These are phyloP conservation scores for Exophiala oligosperma DNA, from an alignment of 2,329 filamentous ascomycete genomes.

Conservation along the genomic window DNA sequence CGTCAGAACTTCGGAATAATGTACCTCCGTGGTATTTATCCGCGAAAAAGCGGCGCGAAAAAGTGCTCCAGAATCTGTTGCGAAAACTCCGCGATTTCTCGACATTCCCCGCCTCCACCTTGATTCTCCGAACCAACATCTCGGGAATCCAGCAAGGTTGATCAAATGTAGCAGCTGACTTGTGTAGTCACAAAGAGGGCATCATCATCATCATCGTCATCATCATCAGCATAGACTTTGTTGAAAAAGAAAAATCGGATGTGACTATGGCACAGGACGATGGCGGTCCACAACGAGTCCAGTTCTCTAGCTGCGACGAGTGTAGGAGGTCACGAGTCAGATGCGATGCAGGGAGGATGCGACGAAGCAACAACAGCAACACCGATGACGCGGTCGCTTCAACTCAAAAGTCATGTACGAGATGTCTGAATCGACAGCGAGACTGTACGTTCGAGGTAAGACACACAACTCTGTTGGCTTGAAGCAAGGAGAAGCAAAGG, in stretches of 20 bases:
- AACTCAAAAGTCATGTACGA: conserved; percentile 24
- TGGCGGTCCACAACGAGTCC: conserved; percentile 28
- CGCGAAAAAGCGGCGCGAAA: no score
- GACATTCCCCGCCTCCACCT: no score
- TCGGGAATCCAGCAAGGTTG: no score
- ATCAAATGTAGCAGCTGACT: no score
- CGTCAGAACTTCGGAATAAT: no score
- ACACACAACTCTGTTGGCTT: neutral
- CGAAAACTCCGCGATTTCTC: no score
- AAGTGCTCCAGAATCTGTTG: no score
- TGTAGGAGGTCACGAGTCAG: conserved; percentile 35
- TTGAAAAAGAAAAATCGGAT: neutral
- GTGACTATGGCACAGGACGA: conserved; percentile 13
- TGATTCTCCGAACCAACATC: no score
- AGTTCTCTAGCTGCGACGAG: conserved; percentile 38
- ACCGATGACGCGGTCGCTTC: conserved; percentile 12
- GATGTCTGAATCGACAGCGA: conserved; percentile 27
- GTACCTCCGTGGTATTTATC: no score
- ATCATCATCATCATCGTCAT: no score
- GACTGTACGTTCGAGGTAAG: conserved; percentile 26
- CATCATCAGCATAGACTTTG: no score
- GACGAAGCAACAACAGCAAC: conserved; percentile 10
- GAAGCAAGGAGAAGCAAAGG: neutral
- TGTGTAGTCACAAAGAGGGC: no score
- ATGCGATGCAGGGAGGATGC: conserved; percentile 33